Conservation (phyloP, 345 rosid species). For the Turritis glabra region DNA sequence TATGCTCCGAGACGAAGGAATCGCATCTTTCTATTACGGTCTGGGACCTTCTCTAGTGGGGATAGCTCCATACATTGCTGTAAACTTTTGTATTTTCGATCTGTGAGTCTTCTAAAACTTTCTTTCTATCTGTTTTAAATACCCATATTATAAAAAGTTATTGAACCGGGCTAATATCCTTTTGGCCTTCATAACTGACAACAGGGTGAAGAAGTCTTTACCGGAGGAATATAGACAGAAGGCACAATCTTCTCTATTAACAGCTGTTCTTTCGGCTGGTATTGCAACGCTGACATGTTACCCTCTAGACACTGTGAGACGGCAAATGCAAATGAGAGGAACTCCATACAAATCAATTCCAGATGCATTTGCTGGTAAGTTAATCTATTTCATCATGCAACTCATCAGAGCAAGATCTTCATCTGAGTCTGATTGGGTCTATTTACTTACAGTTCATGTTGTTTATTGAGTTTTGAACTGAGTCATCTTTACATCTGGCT, state of each 20-base stretch:
- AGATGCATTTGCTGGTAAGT: slow-evolving; percentile 78
- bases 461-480: slow-evolving; percentile 3
- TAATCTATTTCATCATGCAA: neutral
- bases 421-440: neutral
- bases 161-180: neutral
- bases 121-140: neutral
- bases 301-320: slow-evolving; percentile 92
- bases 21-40: slow-evolving; percentile 82
- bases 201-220: slow-evolving; percentile 88
- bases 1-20: slow-evolving; percentile 95
- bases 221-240: slow-evolving; percentile 78
- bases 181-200: slow-evolving; percentile 14
- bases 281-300: slow-evolving; percentile 91
- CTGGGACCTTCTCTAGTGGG: slow-evolving; percentile 94
- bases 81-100: slow-evolving; percentile 90
- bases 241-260: slow-evolving; percentile 75
- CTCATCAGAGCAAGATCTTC: neutral
- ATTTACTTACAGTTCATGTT: neutral
- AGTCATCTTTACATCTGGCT: slow-evolving; percentile 3
- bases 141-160: neutral
- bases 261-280: slow-evolving; percentile 82
- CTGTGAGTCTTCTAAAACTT: slow-evolving; percentile 59
- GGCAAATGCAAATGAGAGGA: slow-evolving; percentile 98
- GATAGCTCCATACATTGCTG: slow-evolving; percentile 97
- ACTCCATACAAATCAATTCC: slow-evolving; percentile 84